phyloP scores from a whole-genome alignment of 306 rosid genomes.

The Adenanthera pavonina region DNA sequence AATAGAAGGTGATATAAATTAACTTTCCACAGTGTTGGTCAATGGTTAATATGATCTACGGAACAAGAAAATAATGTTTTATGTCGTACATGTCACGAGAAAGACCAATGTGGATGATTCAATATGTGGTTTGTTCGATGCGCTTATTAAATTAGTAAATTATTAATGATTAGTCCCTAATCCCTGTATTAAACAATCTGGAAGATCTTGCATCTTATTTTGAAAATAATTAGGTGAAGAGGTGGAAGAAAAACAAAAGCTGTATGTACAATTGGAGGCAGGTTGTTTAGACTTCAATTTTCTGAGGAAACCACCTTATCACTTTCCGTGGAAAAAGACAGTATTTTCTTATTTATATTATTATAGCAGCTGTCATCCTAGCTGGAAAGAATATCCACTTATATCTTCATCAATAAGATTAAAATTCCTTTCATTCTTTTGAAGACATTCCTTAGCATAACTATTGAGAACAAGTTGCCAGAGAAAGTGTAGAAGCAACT shows the following conservation, averaged over 20 bases:
- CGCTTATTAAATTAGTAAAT: conserved; percentile 1
- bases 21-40: background rate
- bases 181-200: conserved; percentile 34
- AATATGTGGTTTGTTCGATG: too few relatives aligned
- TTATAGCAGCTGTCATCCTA: conserved; percentile 47
- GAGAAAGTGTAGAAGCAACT: conserved; percentile 3
- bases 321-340: conserved; percentile 48
- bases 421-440: too few relatives aligned
- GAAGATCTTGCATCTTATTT: conserved; percentile 27
- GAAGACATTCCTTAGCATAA: too few relatives aligned
- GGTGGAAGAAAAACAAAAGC: conserved; percentile 23
- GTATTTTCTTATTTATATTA: background rate
- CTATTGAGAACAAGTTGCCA: too few relatives aligned
- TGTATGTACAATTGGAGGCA: conserved; percentile 23
- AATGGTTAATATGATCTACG: background rate
- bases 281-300: conserved; percentile 3
- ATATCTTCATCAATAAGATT: background rate
- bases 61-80: background rate
- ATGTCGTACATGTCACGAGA: background rate
- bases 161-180: conserved; percentile 38
- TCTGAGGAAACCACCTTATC: conserved; percentile 39
- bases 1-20: background rate
- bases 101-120: too few relatives aligned
- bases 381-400: conserved; percentile 45
- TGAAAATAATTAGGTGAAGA: conserved; percentile 46